Evolutionary conservation across 176 grass and related monocot genomes (phyloP).

Genomic region (Bothriochloa decipiens): DNA sequence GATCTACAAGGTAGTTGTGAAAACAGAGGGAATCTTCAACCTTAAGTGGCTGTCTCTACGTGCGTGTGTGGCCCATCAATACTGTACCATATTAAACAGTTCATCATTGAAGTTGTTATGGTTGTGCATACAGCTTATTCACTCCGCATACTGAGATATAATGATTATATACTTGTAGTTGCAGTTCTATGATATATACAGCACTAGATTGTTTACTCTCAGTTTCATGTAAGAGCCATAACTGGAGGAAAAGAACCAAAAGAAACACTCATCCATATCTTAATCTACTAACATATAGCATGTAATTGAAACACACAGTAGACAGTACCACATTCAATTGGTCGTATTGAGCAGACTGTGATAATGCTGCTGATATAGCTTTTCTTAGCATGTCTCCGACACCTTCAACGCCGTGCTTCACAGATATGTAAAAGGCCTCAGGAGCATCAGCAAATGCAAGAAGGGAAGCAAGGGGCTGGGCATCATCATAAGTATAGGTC

Average conservation of each 20-base stretch:
- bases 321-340: slow-evolving; percentile 70
- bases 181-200: background rate
- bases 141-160: background rate
- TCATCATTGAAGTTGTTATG: slow-evolving; percentile 31
- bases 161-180: background rate
- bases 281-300: slow-evolving; percentile 26
- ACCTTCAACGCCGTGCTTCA: slow-evolving; percentile 85
- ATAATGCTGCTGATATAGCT: slow-evolving; percentile 81
- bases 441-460: slow-evolving; percentile 83
- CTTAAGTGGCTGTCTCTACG: slow-evolving; percentile 28
- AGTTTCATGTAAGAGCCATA: slow-evolving; percentile 12
- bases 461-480: slow-evolving; percentile 79
- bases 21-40: slow-evolving; percentile 6
- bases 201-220: background rate
- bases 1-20: slow-evolving; percentile 13
- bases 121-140: slow-evolving; percentile 13
- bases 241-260: background rate
- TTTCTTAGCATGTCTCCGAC: slow-evolving; percentile 87
- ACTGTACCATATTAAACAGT: slow-evolving; percentile 26
- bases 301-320: background rate
- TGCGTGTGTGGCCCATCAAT: slow-evolving; percentile 11
- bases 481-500: slow-evolving; percentile 79
- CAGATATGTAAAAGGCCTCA: slow-evolving; percentile 88
- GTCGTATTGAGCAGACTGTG: slow-evolving; percentile 70
- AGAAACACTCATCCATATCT: background rate